Base-by-base conservation (phyloP, 441 rosid genomes). In the Rhodomyrtus psidioides region DNA sequence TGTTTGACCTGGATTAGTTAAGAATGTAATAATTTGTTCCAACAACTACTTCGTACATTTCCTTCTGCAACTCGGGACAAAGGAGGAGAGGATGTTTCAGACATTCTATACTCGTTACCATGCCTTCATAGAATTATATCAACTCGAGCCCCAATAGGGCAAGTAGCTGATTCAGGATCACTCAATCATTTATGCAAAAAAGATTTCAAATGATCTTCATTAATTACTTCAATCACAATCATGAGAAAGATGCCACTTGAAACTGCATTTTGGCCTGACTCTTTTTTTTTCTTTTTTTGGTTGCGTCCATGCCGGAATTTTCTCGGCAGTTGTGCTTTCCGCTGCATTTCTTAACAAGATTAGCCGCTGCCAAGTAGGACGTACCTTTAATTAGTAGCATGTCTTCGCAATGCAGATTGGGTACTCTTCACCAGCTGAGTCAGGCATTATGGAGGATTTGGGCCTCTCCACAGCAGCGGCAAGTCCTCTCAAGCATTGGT, bases 381-480 rank as follows among this genome's bases (percentile, higher is more conserved):
- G 51, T 70, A 23, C 81, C 51, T 1, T 39, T 23, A 70, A 70
- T 9, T 21, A 24, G 44, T 34, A 24, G 79, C 81, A 23, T 70
- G 81, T 70, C 23, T 70, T 70, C 21, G 51, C 26, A 39, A 70
- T 28, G 81, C 86, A 89, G 88, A 30, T 44, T 13, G 90, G 88
- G 24, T 90, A 86, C 58, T 85, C 89, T 53, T 88, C 89, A 53
- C 92, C 92, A 19, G 86, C 90, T 9, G 85, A 86, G 79, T 79
- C 81, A 24, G 89, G 89, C 34, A 90, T 90, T 54, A 87, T 82
- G 89, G 85, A 90, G 28, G 92, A 89, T 55, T 82, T 90, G 13
- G 90, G 88, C 83, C 83, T 89, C 51, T 85, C 95, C 75, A 27
- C 90, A 34, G 90, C 94, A 16, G 89, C 83, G 49, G 96, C 93